A percentile compares a stretch with the other conserved stretches of the same genome.
Conservation (phyloP, 176 grass and related monocot species). For the Carex kokanica region DNA sequence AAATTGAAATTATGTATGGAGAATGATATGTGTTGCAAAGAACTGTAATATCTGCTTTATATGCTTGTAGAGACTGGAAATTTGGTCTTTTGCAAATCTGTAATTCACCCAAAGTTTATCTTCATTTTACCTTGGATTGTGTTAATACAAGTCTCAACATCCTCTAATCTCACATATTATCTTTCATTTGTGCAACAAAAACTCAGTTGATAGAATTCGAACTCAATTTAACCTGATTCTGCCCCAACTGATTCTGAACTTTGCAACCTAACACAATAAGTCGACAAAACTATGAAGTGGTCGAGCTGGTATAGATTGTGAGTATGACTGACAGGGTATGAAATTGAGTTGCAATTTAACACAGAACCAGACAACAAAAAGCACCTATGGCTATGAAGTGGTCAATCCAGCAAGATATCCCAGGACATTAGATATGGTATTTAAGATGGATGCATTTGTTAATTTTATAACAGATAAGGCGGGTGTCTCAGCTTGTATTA, state of each 20-base stretch:
- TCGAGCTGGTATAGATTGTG: neutral
- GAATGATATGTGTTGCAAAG: neutral
- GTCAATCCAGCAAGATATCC: neutral
- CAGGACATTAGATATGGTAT: neutral
- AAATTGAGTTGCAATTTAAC: neutral
- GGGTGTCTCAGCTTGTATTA: slow-evolving; percentile 90
- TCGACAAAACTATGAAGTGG: neutral
- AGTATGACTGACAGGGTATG: neutral
- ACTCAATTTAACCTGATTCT: neutral
- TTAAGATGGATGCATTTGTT: slow-evolving; percentile 4
- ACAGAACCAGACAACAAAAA: neutral
- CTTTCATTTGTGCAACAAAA: neutral
- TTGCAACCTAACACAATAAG: neutral
- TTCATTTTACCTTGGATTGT: neutral
- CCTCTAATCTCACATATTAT: neutral
- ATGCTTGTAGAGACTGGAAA: neutral
- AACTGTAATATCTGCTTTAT: neutral
- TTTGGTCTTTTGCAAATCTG: neutral
- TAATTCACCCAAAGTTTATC: neutral
- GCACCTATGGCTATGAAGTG: neutral
- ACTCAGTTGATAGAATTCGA: neutral
- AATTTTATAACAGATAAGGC: slow-evolving; percentile 50
- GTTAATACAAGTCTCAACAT: neutral
- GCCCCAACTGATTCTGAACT: neutral
- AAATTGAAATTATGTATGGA: slow-evolving; percentile 14